Evolutionary conservation across 1,284 basidiomycete genomes (phyloP).

Genomic region (Ceratobasidium sp.): DNA sequence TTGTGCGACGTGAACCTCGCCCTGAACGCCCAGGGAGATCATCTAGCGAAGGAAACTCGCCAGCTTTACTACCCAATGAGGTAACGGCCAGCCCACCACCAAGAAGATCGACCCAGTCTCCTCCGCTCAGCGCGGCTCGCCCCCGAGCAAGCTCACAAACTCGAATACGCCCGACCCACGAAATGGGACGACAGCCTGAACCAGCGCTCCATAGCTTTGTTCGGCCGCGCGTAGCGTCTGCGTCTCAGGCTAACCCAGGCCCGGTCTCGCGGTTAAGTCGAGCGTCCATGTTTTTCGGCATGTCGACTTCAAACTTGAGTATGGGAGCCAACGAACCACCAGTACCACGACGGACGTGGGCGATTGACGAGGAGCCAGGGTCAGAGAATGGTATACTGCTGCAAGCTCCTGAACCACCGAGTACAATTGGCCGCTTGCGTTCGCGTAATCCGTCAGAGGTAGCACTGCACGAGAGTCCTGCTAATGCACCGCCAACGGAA

Average conservation of each 20-base stretch:
- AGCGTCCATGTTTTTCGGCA: slow-evolving; percentile 28
- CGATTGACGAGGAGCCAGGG: slow-evolving; percentile 28
- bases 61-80: not conserved
- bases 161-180: not conserved
- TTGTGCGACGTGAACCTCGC: not conserved
- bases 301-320: not conserved
- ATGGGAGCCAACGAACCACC: not conserved
- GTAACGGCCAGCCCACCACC: not conserved
- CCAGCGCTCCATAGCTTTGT: not conserved
- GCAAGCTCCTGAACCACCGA: slow-evolving; percentile 12
- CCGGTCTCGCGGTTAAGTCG: slow-evolving; percentile 11
- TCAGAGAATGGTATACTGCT: not conserved
- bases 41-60: not conserved
- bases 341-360: slow-evolving; percentile 22
- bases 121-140: not conserved
- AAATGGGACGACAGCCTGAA: not conserved
- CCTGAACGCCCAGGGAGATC: not conserved
- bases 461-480: slow-evolving; percentile 2
- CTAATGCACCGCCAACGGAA: slow-evolving; percentile 9
- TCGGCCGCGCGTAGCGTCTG: slow-evolving; percentile 7
- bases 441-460: slow-evolving; percentile 13
- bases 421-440: not conserved
- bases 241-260: not conserved
- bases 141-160: slow-evolving; percentile 13
- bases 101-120: slow-evolving; percentile 7